These are phyloP conservation scores for Marasmius tenuissimus DNA, from an alignment of 1,284 basidiomycete genomes.

Conservation along the genomic window DNA sequence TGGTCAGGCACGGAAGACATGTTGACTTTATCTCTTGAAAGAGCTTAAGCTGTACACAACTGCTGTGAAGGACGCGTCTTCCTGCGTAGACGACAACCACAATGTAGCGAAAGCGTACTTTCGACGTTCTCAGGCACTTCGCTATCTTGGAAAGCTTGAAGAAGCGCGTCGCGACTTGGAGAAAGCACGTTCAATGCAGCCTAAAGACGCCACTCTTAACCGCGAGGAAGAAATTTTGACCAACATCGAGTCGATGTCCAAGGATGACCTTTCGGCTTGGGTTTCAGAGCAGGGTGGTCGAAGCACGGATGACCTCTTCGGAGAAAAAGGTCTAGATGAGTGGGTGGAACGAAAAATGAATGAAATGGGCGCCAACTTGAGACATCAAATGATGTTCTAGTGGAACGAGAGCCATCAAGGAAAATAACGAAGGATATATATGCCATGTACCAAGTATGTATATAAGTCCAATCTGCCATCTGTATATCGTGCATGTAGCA, in stretches of 20 bases:
- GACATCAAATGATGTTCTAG: too few relatives aligned
- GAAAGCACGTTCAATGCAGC: not conserved
- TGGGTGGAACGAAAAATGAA: not conserved
- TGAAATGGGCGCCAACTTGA: not conserved
- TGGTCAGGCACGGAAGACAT: not conserved
- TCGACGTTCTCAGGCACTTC: not conserved
- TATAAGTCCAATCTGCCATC: too few relatives aligned
- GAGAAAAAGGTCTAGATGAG: not conserved
- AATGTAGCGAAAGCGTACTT: conserved; percentile 1
- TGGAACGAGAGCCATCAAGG: too few relatives aligned
- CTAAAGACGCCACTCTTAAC: not conserved
- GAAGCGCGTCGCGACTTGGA: not conserved
- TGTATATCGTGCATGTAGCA: too few relatives aligned
- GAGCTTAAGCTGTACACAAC: conserved; percentile 15
- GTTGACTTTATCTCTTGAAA: not conserved
- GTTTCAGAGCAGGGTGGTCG: not conserved
- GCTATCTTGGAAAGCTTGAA: not conserved
- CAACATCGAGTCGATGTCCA: not conserved
- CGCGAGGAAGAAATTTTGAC: not conserved
- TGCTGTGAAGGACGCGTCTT: conserved; percentile 32
- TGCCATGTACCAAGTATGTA: too few relatives aligned
- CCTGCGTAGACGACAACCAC: not conserved
- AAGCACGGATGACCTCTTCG: conserved; percentile 1
- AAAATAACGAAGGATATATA: too few relatives aligned
- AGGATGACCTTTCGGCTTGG: not conserved